Base-by-base conservation (phyloP, 768 basidiomycete genomes). In the Phanerodontia chrysosporium region DNA sequence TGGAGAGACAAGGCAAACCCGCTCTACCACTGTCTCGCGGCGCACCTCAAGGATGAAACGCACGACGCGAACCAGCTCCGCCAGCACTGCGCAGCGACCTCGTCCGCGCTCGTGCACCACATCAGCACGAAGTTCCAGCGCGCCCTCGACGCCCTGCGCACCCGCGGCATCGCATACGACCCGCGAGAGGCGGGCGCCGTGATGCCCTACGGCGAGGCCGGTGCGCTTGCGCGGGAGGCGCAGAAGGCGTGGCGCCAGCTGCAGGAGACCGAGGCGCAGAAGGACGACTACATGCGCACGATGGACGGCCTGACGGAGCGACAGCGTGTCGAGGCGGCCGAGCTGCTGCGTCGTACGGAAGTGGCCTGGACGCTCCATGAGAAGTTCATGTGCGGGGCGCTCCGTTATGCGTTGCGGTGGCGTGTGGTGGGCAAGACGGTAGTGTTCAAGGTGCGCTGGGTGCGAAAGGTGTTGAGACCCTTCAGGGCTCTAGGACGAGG, bases 401-500 rank as follows among this genome's bases (percentile, higher is more conserved):
- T 28, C 5, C 28, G n/a, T 18, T 29, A 48, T 30, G 48, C 45
- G 8, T 25, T 49, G 45, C 57, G 57, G 18, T 58, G 57, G 57
- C n/a, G 57, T 4, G 48, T 58, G 7, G 24, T 49, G 22, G 48
- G 57, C 28, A 58, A 49, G 48, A 36, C 46, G 25, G 46, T 49
- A 1, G n/a, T 58, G n/a, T 25, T 29, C 46, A 58, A 46, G 14
- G 57, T 58, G 48, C 45, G 57, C n/a, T 58, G 45, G 48, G 21
- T 46, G 36, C 45, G 42, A 27, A 39, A 28, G 25, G 49, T 30
- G 49, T 32, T 51, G n/a, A 30, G 29, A 29, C 39, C 39, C 4
- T 42, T 42, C 18, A 5, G 39, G 39, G 39, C 39, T 10, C 18
- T 35, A 14, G 32, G 8, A 35, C 14, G 14, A 35, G 7, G 14